These are phyloP conservation scores for Paxillus rubicundulus DNA, from an alignment of 768 basidiomycete species.

Conservation along the genomic window DNA sequence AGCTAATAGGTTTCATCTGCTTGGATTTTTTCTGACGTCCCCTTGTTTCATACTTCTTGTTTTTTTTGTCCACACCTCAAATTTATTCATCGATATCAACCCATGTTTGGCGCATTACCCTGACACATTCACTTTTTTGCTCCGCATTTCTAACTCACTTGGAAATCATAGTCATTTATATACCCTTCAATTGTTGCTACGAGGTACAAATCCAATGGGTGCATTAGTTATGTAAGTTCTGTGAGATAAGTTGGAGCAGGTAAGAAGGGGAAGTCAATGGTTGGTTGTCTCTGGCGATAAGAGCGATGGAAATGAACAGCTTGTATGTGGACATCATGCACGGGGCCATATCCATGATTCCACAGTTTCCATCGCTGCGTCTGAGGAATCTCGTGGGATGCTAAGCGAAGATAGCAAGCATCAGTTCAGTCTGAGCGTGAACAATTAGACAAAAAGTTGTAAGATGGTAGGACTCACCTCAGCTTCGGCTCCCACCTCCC, in stretches of 20 bases:
- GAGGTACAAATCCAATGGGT: slow-evolving; percentile 38
- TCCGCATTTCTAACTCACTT: slow-evolving; percentile 4
- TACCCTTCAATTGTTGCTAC: slow-evolving; percentile 40
- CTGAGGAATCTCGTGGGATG: slow-evolving; percentile 61
- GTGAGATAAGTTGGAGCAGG: slow-evolving; percentile 18
- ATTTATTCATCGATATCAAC: neutral
- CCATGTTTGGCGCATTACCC: slow-evolving; percentile 2
- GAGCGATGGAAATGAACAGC: neutral
- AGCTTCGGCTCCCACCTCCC: slow-evolving; percentile 85
- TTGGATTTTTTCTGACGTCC: neutral
- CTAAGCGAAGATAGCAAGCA: slow-evolving; percentile 38
- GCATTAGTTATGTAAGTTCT: slow-evolving; percentile 31
- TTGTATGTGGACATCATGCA: slow-evolving; percentile 8
- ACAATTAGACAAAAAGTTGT: neutral
- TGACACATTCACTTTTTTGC: slow-evolving; percentile 8
- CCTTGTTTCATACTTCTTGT: slow-evolving; percentile 13
- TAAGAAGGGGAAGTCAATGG: neutral
- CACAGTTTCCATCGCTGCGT: slow-evolving; percentile 62
- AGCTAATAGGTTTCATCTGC: slow-evolving; percentile 19
- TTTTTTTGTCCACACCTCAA: slow-evolving; percentile 8
- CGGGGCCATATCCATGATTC: slow-evolving; percentile 75
- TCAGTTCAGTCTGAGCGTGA: neutral
- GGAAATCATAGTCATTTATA: slow-evolving; percentile 31
- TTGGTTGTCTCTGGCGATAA: neutral
- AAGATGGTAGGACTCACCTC: slow-evolving; percentile 44